Conservation (phyloP, 257 asterid species). For the Osmanthus fragrans region DNA sequence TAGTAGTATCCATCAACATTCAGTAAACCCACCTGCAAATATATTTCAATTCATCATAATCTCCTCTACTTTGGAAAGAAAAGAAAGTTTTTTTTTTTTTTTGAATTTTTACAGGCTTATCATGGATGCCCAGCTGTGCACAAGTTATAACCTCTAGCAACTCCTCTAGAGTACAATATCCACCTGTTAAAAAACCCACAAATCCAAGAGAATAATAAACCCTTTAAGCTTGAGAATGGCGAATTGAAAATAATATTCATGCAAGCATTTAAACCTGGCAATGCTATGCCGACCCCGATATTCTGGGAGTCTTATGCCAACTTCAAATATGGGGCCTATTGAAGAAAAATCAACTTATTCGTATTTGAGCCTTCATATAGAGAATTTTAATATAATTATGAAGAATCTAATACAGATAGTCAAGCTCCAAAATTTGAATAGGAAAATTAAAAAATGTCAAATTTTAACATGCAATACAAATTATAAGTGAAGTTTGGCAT, state of each 20-base stretch:
- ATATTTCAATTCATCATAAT: neutral
- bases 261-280: conserved; percentile 29
- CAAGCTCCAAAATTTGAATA: too few species aligned
- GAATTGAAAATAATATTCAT: neutral
- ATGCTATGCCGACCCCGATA: too few species aligned
- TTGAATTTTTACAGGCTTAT: conserved; percentile 46
- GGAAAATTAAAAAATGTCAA: too few species aligned
- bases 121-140: conserved; percentile 70
- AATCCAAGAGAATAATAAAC: neutral
- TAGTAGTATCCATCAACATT: conserved; percentile 64
- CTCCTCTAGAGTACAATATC: conserved; percentile 65
- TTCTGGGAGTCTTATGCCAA: too few species aligned
- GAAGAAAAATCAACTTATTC: too few species aligned
- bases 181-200: conserved; percentile 33
- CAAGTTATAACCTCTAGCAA: conserved; percentile 54
- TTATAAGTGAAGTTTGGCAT: too few species aligned
- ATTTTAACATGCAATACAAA: too few species aligned
- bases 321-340: too few species aligned
- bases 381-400: too few species aligned
- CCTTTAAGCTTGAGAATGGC: neutral
- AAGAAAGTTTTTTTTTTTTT: neutral
- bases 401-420: too few species aligned
- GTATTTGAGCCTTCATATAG: too few species aligned
- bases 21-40: conserved; percentile 47
- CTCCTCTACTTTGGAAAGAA: neutral